Evolutionary conservation across 208 protist species (phyloP), one percentile per base, ranked within the genome.

Genomic region (Phytomonas serpens): DNA sequence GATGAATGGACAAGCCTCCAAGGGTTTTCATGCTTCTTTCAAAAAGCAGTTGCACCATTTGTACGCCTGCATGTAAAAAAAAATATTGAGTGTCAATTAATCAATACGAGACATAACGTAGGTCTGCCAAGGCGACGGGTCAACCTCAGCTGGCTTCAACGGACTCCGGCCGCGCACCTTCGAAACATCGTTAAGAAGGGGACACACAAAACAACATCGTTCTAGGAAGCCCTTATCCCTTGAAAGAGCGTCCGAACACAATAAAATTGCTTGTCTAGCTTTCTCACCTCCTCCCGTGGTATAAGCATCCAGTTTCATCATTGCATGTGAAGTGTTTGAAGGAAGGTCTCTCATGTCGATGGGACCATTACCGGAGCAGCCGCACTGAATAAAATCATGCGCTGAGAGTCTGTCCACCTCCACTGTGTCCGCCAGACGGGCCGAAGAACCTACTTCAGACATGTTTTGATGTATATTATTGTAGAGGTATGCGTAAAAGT

Each of bases 401-500:
- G 13, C 14, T 47, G 40, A 47, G 14, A 11, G 14, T 3, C 40
- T 47, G 52, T 42, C 7, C 68, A 10, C 61, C 33, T 42, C 51
- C 47, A 34, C 68, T 30, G 23, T 11, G 29, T 33, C 68, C 27
- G 13, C 30, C 34, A 10, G 51, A 30, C 42, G 29, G 23, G 19
- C 40, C 68, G 61, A 29, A 32, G 19, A 36, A 27, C 68, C 57
- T 42, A 31, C 11, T 30, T 29, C 68, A 38, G 6, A 9, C 40
- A 47, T 47, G 40, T 11, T 47, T 47, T 11, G 40, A 36, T 36
- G 10, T 10, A 75, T 33, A 34, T 67, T 66, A 47, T 68, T 71
- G 34, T 74, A 80, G 32, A 71, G 67, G 14, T 76, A 13, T 36
- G 38, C 47, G 69, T 80, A 80, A 68, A 74, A 76, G 70, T 76